Evolutionary conservation across 176 grass and related monocot species (phyloP), one percentile per base, ranked within the genome.

Genomic region (Oryza longistaminata): DNA sequence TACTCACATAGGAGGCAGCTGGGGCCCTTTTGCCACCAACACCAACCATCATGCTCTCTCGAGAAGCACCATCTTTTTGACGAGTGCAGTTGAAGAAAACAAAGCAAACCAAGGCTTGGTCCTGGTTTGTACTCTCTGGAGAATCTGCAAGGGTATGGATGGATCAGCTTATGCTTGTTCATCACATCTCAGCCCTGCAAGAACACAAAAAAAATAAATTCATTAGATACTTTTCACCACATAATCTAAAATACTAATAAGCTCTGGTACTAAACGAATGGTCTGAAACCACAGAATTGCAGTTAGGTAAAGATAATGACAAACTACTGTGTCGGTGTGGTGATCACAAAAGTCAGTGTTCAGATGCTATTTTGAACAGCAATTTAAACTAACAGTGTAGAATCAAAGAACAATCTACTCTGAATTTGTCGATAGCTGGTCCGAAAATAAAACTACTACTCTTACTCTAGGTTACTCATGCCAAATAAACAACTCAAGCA

Each of bases 161-260:
- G 86, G 81, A 69, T 82, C 80, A 88, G 90, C 87, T 92, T 90
- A 34, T 76, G 93, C 90, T 86, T 85, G 60, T 85, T 88, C 93
- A 85, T 92, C 90, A 79, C 93, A 90, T 90, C 90, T 92, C 86
- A 90, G 78, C 42, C 81, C 93, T 92, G 87, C 70, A 88, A 69
- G 43, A 26, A 29, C 72, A 79, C 37, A 55, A 22, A 16, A 82
- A 22, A 16, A 82, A 2, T n/a, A 22, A 11, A 34, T 80, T 33
- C 4, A 8, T 87, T 69, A n/a, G n/a, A n/a, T n/a, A n/a, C n/a
- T n/a, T n/a, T n/a, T n/a, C n/a, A n/a, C n/a, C n/a, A n/a, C n/a
- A n/a, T n/a, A n/a, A n/a, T n/a, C n/a, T n/a, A n/a, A n/a, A n/a
- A n/a, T n/a, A n/a, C n/a, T n/a, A 87, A 31, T 66, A 48, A 78